phyloP scores from a whole-genome alignment of 1,284 basidiomycete genomes.

The Coriolopsis trogii region DNA sequence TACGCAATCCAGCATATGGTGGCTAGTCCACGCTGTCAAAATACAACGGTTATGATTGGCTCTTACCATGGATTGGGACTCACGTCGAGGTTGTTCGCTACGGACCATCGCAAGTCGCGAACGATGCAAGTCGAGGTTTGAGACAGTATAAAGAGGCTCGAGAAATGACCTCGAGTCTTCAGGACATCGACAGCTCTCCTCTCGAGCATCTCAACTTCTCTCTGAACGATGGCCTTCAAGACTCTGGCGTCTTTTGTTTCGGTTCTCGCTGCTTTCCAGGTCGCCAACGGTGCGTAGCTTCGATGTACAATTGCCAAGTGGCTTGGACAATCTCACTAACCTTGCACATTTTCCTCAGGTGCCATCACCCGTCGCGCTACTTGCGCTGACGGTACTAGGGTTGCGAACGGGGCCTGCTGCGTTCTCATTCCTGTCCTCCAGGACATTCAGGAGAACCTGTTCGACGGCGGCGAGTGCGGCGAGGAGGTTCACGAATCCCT shows the following conservation, averaged over 20 bases:
- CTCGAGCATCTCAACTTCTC: slow-evolving; percentile 5
- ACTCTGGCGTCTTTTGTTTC: slow-evolving; percentile 18
- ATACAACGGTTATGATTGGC: too few species aligned
- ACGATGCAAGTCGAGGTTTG: not conserved
- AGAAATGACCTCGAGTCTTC: not conserved
- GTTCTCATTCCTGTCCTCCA: slow-evolving; percentile 40
- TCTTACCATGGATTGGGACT: too few species aligned
- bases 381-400: slow-evolving; percentile 39
- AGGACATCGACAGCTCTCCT: slow-evolving; percentile 6
- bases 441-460: slow-evolving; percentile 44
- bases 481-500: slow-evolving; percentile 47
- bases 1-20: too few species aligned
- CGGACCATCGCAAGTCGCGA: not conserved
- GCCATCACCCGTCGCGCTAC: slow-evolving; percentile 29
- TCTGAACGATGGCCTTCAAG: slow-evolving; percentile 22
- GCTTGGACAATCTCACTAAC: not conserved
- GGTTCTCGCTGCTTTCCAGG: slow-evolving; percentile 21
- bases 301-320: not conserved
- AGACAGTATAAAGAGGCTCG: not conserved
- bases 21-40: too few species aligned
- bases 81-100: not conserved
- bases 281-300: slow-evolving; percentile 19
- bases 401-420: slow-evolving; percentile 43
- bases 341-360: not conserved
- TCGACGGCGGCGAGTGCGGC: slow-evolving; percentile 44